Evolutionary conservation across 1,284 basidiomycete genomes (phyloP).

Genomic region (Pisolithus thermaeus): DNA sequence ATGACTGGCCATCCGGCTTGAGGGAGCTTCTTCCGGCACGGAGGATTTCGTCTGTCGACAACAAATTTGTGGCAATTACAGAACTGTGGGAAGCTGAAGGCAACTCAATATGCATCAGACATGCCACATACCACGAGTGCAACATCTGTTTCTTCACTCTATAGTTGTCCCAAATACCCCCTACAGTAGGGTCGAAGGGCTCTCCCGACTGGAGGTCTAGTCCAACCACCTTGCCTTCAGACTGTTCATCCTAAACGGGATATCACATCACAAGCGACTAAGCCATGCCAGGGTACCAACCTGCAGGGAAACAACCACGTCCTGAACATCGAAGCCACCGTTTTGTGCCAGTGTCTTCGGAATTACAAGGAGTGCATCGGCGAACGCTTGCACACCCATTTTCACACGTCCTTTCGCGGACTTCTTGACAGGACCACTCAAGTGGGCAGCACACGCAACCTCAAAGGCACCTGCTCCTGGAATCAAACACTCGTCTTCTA

Average conservation of each 20-base stretch:
- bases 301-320: conserved; percentile 88
- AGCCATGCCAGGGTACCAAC: conserved; percentile 32
- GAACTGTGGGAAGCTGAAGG: conserved; percentile 52
- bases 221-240: conserved; percentile 87
- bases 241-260: conserved; percentile 74
- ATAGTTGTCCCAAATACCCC: conserved; percentile 99
- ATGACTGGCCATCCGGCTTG: conserved; percentile 72
- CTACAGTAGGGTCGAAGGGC: conserved; percentile 92
- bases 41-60: conserved; percentile 94
- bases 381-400: conserved; percentile 96
- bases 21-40: conserved; percentile 89
- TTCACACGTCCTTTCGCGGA: conserved; percentile 93
- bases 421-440: conserved; percentile 78
- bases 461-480: conserved; percentile 98
- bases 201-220: conserved; percentile 92
- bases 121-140: conserved; percentile 75
- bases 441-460: conserved; percentile 84
- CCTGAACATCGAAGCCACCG: conserved; percentile 97
- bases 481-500: conserved; percentile 86
- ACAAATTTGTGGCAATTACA: conserved; percentile 94
- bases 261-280: conserved; percentile 7
- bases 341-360: conserved; percentile 97
- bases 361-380: conserved; percentile 91
- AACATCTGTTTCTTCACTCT: conserved; percentile 98
- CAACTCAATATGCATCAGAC: conserved; percentile 11